Conservation (phyloP, 768 basidiomycete species). For the Mycena capillaripes region DNA sequence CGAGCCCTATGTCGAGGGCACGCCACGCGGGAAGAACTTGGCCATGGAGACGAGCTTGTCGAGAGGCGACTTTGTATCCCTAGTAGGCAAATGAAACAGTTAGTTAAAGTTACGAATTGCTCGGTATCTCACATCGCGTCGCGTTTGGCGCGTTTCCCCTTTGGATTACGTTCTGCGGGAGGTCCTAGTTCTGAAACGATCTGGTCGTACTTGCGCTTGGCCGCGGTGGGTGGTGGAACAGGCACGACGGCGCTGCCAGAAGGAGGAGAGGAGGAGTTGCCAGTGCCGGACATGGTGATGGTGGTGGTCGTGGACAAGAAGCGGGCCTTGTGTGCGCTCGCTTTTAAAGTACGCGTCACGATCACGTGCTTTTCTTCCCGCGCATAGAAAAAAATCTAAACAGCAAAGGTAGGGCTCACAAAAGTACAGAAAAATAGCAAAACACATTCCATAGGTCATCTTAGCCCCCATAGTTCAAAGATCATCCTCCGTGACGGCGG, state of each 20-base stretch:
- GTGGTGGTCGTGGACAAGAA: slow-evolving; percentile 7
- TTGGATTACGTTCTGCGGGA: too few species aligned
- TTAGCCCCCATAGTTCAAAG: background rate
- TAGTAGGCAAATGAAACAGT: background rate
- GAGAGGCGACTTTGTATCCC: background rate
- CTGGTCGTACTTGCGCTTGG: slow-evolving; percentile 6
- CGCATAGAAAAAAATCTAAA: background rate
- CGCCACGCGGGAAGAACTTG: background rate
- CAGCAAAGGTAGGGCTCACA: too few species aligned
- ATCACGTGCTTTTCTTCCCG: background rate
- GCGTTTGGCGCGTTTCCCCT: background rate
- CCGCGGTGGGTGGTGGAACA: background rate
- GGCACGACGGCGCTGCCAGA: background rate
- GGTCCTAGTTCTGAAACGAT: background rate
- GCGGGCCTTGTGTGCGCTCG: background rate
- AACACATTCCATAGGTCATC: background rate
- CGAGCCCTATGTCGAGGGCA: background rate
- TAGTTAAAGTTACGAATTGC: background rate
- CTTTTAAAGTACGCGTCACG: slow-evolving; percentile 4
- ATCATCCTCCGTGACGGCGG: background rate
- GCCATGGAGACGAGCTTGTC: background rate
- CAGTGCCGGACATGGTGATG: background rate
- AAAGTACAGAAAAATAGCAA: background rate
- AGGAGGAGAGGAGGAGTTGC: background rate
- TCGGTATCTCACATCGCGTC: background rate